Evolutionary conservation across 441 rosid species (phyloP), one percentile per base, ranked within the genome.

Genomic region (Populus trichocarpa): DNA sequence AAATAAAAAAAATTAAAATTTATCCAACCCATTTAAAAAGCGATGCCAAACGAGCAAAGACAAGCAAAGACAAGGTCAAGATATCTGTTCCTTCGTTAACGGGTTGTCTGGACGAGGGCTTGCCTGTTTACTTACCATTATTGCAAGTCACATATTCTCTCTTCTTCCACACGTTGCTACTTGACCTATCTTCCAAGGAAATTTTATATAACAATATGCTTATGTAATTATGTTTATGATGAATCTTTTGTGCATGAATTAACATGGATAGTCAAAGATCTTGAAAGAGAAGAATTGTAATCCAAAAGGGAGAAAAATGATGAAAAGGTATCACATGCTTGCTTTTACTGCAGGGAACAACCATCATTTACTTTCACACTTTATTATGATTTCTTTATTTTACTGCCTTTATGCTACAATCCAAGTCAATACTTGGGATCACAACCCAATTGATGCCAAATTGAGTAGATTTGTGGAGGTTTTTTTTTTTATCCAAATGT

Each of bases 321-420:
- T 32, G 26, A 12, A 57, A 81, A 81, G 72, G 64, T 8, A 71
- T 79, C 80, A 79, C 86, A 79, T 81, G 85, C 81, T 77, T 81
- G 77, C 72, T 81, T 75, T 79, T 66, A 57, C 79, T 2, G 8
- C 7, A 68, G 81, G 80, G 36, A 7, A 59, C 76, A 77, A 20
- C 23, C 78, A 83, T 83, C 79, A 79, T 78, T 74, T 40, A 35
- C 1, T 74, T 68, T 20, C 10, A 2, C 67, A 16, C 59, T 23
- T 67, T 64, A n/a, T 3, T 76, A 61, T 76, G 78, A 36, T 75
- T 81, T 73, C 70, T 71, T 63, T 65, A 70, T 78, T 73, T 79
- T 46, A 69, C 35, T 22, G 13, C 28, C 25, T 38, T 67, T 67
- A 23, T 28, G 26, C 35, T 28, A 25, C 30, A 30, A 28, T 30